These are phyloP conservation scores for Lachnellula suecica DNA, from an alignment of 2,329 filamentous ascomycete genomes.

Conservation along the genomic window DNA sequence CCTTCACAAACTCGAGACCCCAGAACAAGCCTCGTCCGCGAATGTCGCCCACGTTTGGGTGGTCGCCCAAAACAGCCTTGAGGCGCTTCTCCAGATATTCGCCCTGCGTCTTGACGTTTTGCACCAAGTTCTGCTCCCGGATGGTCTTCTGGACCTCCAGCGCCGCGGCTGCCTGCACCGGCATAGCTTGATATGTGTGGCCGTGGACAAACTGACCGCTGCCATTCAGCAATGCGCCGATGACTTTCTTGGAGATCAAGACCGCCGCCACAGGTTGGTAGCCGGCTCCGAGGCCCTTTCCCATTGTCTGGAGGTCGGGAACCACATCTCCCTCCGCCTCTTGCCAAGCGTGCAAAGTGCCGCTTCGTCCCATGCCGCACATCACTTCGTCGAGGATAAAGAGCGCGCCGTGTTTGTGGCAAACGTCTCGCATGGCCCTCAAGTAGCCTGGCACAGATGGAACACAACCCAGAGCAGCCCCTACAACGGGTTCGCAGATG, in stretches of 20 bases:
- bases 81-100: conserved; percentile 44
- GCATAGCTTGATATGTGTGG: conserved; percentile 60
- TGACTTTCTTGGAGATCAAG: conserved; percentile 51
- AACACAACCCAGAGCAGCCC: conserved; percentile 69
- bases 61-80: conserved; percentile 39
- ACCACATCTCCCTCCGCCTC: conserved; percentile 47
- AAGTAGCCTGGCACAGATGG: conserved; percentile 68
- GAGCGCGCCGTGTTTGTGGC: conserved; percentile 68
- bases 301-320: conserved; percentile 66
- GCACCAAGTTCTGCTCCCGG: conserved; percentile 53
- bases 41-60: conserved; percentile 57
- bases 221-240: conserved; percentile 37
- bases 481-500: conserved; percentile 66
- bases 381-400: conserved; percentile 78
- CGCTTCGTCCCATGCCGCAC: conserved; percentile 54
- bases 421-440: conserved; percentile 64
- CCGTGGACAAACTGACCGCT: conserved; percentile 33
- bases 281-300: conserved; percentile 65
- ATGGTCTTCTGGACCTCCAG: conserved; percentile 63
- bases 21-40: conserved; percentile 59
- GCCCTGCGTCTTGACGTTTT: conserved; percentile 58
- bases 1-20: conserved; percentile 54
- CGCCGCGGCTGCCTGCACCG: conserved; percentile 58
- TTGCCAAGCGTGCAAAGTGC: conserved; percentile 56
- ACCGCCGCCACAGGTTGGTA: conserved; percentile 62